phyloP scores from a whole-genome alignment of 371 early-diverging fungal genomes.

The Saksenaea oblongispora region DNA sequence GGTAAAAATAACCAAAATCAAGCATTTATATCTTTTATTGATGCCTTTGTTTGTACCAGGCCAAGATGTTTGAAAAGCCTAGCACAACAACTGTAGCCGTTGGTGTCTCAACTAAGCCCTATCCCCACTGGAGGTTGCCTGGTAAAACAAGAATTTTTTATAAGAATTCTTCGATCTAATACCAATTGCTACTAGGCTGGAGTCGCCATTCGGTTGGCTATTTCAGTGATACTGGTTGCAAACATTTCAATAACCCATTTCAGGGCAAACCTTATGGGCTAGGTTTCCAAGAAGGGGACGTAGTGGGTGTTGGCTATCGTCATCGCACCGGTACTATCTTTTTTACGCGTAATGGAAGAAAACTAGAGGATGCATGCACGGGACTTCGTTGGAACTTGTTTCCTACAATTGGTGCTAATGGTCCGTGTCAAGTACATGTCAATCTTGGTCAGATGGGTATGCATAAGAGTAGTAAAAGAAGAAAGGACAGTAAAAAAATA shows the following conservation, averaged over 20 bases:
- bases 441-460: constrained; percentile 59
- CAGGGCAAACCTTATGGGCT: constrained; percentile 61
- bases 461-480: not conserved
- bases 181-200: constrained; percentile 47
- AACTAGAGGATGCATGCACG: constrained; percentile 58
- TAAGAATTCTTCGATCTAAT: not conserved
- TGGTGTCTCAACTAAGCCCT: constrained; percentile 73
- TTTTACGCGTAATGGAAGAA: constrained; percentile 78
- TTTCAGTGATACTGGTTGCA: constrained; percentile 64
- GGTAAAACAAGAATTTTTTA: constrained; percentile 41
- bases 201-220: constrained; percentile 77
- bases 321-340: constrained; percentile 75
- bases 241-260: constrained; percentile 68
- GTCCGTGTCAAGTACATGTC: constrained; percentile 64
- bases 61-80: constrained; percentile 74
- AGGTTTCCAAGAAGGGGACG: constrained; percentile 70
- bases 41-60: constrained; percentile 23
- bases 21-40: too few species aligned
- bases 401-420: constrained; percentile 68
- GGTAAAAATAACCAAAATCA: constrained; percentile 8
- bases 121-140: constrained; percentile 67
- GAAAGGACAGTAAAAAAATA: not conserved
- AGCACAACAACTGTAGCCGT: constrained; percentile 59
- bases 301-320: constrained; percentile 79
- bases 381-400: constrained; percentile 59